A percentile compares a stretch with the other conserved stretches of the same genome.
Conservation (phyloP, 768 basidiomycete genomes). For the Pulveroboletus sp. region DNA sequence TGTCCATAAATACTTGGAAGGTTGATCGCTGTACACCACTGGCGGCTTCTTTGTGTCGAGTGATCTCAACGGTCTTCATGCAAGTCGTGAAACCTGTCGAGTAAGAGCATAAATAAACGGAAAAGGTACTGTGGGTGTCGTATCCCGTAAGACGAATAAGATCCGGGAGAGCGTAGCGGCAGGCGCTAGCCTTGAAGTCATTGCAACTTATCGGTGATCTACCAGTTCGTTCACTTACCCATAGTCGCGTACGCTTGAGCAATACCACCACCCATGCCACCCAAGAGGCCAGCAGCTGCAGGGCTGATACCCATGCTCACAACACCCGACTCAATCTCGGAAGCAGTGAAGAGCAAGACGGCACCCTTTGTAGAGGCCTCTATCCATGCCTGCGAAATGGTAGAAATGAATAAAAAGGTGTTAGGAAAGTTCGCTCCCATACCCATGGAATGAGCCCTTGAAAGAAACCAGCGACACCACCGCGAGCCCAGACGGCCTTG, state of each 20-base stretch:
- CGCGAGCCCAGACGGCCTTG: slow-evolving; percentile 85
- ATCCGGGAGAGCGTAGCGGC: slow-evolving; percentile 13
- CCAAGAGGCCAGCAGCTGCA: slow-evolving; percentile 81
- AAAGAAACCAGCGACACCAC: slow-evolving; percentile 87
- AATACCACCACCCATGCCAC: slow-evolving; percentile 97
- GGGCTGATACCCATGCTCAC: slow-evolving; percentile 69
- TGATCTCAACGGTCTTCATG: slow-evolving; percentile 99
- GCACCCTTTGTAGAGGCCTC: slow-evolving; percentile 98
- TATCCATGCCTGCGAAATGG: slow-evolving; percentile 81
- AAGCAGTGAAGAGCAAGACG: slow-evolving; percentile 92
- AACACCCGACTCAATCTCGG: slow-evolving; percentile 80
- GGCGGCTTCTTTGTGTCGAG: slow-evolving; percentile 87
- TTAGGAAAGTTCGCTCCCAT: slow-evolving; percentile 25
- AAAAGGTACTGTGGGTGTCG: background rate
- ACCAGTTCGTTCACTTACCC: slow-evolving; percentile 57
- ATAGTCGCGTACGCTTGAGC: slow-evolving; percentile 99
- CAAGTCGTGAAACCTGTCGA: slow-evolving; percentile 90
- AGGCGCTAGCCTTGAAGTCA: slow-evolving; percentile 21
- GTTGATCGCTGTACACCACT: slow-evolving; percentile 86
- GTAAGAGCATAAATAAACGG: slow-evolving; percentile 9
- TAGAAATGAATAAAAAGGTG: background rate
- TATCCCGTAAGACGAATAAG: slow-evolving; percentile 14
- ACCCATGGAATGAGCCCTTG: slow-evolving; percentile 99
- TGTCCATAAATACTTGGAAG: slow-evolving; percentile 92
- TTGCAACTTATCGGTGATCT: slow-evolving; percentile 4